Evolutionary conservation across 2,329 filamentous ascomycete genomes (phyloP), one percentile per base, ranked within the genome.

Genomic region (Ophiostoma tasmaniense): DNA sequence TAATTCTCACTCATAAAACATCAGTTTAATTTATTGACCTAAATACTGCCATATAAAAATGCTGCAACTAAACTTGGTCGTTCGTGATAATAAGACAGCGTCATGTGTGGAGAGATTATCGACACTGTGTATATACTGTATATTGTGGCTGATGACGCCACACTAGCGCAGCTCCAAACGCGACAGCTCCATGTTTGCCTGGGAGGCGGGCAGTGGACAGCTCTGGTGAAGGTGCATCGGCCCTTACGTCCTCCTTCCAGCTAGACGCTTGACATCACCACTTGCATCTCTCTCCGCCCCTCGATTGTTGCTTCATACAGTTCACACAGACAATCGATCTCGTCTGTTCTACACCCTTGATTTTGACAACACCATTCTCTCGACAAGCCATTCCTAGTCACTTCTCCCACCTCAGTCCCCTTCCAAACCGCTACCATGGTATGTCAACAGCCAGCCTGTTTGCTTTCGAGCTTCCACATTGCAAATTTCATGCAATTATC

Each of bases 111-210:
- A 13, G 25, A 25, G 1, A 25, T 25, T 55, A 22, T 2, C 13
- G 3, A 4, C 50, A 66, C 64, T 66, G 64, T 66, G 1, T 66
- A 1, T 8, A 59, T n/a, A 37, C 45, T 67, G 66, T 67, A 28
- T 20, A n/a, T 1, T 45, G 42, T 55, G 50, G 50, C 50, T 55
- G 50, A 25, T 22, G 22, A 25, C 50, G 28, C 33, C 65, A 66
- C 42, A 28, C 6, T 33, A 30, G 28, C 20, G 45, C 22, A 28
- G 50, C 50, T 55, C 52, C 66, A 70, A 70, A 70, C 69, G 69
- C 69, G 69, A 70, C 69, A 70, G 69, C 69, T 70, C 69, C 68
- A 67, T 70, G 69, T 62, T 70, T 70, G 69, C 69, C 69, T 70
- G 66, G 42, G 37, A n/a, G 17, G 25, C 30, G 52, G 64, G 64